Percentiles rank a stretch among this genome's conserved stretches.
phyloP scores from a whole-genome alignment of 2,329 filamentous ascomycete genomes.

The Aspergillus fructus region DNA sequence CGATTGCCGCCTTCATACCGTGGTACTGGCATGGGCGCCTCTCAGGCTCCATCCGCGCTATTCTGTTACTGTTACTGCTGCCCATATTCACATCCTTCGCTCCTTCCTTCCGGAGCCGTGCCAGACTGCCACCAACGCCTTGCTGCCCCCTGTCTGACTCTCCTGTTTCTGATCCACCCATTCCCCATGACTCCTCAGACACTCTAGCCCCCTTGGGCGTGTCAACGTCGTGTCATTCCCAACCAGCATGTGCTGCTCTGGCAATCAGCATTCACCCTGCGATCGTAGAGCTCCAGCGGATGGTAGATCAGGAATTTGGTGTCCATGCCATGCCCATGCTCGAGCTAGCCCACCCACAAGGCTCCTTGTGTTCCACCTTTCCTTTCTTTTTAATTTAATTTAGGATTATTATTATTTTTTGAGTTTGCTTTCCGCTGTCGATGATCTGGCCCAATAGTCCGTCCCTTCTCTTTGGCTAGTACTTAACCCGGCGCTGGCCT shows the following conservation, averaged over 20 bases:
- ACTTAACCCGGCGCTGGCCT: conserved; percentile 11
- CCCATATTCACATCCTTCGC: conserved; percentile 11
- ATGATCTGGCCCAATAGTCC: conserved; percentile 15
- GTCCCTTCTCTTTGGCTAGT: not conserved
- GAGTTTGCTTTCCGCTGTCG: conserved; percentile 4
- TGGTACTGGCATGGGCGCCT: conserved; percentile 18
- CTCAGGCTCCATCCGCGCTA: not conserved
- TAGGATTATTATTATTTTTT: conserved; percentile 9
- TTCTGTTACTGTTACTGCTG: not conserved
- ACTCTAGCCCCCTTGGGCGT: conserved; percentile 31
- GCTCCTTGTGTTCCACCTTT: conserved; percentile 6
- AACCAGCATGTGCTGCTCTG: conserved; percentile 27
- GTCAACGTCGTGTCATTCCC: conserved; percentile 41
- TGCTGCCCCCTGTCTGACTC: conserved; percentile 5
- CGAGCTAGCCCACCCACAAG: not conserved
- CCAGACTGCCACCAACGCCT: conserved; percentile 12
- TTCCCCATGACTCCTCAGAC: not conserved
- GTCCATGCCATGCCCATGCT: conserved; percentile 6
- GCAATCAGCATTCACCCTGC: conserved; percentile 7
- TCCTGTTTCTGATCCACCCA: not conserved
- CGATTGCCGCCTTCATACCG: conserved; percentile 7
- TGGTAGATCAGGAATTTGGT: conserved; percentile 30
- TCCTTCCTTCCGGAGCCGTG: conserved; percentile 16
- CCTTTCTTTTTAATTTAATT: conserved; percentile 15
- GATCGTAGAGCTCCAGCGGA: conserved; percentile 39